Evolutionary conservation across 768 basidiomycete species (phyloP).

Genomic region (Amanita rimosa): DNA sequence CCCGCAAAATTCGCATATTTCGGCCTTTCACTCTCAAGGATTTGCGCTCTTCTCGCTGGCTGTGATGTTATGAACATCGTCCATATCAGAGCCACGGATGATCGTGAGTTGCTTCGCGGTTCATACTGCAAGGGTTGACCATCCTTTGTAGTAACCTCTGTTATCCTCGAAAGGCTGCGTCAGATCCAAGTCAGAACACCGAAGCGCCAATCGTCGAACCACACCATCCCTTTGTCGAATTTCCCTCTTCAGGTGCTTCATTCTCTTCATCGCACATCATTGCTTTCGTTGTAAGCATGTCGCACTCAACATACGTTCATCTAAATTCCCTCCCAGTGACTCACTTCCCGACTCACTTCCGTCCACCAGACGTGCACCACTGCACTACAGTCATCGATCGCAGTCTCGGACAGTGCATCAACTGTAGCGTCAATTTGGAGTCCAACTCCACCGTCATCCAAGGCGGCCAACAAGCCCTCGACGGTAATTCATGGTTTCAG

Average conservation of each 20-base stretch:
- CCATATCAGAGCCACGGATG: neutral
- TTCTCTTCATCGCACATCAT: too few relatives aligned
- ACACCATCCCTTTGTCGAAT: neutral
- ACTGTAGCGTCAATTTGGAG: neutral
- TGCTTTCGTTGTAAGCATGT: neutral
- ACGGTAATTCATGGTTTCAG: neutral
- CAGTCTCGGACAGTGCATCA: neutral
- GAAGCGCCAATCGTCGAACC: neutral
- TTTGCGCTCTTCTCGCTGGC: neutral
- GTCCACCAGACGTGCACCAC: neutral
- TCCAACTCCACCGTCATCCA: neutral
- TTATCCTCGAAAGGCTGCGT: neutral
- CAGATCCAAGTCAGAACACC: neutral
- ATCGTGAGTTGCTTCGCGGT: neutral
- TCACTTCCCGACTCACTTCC: too few relatives aligned
- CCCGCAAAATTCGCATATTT: neutral
- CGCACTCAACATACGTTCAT: neutral
- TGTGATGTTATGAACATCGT: neutral
- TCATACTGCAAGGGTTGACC: too few relatives aligned
- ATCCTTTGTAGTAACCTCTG: neutral
- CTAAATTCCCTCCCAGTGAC: too few relatives aligned
- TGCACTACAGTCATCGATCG: neutral
- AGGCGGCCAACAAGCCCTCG: neutral
- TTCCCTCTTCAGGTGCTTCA: conserved; percentile 1
- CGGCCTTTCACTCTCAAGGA: neutral